Percentiles rank a stretch among this genome's conserved stretches.
Evolutionary conservation across 352 stramenopile species (phyloP).

Genomic region (Globisporangium spinosum): DNA sequence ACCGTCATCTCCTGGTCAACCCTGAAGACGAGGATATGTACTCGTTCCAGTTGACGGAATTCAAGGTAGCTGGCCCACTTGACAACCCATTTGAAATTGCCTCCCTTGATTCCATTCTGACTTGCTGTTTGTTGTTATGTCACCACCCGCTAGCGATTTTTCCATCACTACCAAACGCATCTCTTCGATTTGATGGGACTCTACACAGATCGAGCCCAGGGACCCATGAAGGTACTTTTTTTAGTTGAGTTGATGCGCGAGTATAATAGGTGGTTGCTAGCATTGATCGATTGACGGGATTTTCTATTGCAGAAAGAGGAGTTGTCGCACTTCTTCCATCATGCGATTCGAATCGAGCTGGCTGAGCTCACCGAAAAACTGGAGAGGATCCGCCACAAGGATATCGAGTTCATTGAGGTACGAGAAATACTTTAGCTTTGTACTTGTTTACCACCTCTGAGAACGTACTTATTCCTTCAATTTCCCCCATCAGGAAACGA

Average conservation of each 20-base stretch:
- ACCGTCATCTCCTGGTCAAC: constrained; percentile 42
- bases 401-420: constrained; percentile 46
- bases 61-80: constrained; percentile 43
- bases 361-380: constrained; percentile 49
- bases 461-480: not conserved
- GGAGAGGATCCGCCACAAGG: constrained; percentile 58
- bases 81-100: constrained; percentile 5
- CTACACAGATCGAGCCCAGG: constrained; percentile 64
- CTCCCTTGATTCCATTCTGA: not conserved
- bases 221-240: constrained; percentile 37
- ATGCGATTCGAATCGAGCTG: constrained; percentile 49
- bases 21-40: constrained; percentile 57
- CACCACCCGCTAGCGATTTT: constrained; percentile 46
- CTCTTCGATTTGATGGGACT: constrained; percentile 66
- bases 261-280: too few relatives aligned
- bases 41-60: constrained; percentile 58
- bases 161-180: constrained; percentile 63
- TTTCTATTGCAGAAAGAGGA: constrained; percentile 47
- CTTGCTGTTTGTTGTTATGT: not conserved
- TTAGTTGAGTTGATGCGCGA: too few relatives aligned
- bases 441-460: too few relatives aligned
- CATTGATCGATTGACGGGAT: not conserved
- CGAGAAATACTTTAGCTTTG: not conserved
- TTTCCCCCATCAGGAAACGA: constrained; percentile 26
- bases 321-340: constrained; percentile 61